These are phyloP conservation scores for Zostera marina DNA, from an alignment of 116 monocot species.

Conservation along the genomic window DNA sequence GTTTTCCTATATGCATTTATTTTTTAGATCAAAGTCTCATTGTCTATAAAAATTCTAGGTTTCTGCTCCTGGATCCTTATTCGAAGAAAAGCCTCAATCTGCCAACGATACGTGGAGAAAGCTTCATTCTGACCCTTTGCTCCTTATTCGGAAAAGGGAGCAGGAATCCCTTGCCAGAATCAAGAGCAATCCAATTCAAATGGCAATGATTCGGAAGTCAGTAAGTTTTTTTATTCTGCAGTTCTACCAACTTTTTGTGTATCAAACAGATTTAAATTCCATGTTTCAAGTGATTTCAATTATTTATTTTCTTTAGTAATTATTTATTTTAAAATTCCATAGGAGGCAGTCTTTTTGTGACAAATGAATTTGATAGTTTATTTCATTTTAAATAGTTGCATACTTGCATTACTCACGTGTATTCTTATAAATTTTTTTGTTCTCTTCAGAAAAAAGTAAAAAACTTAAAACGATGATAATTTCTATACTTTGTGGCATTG, in stretches of 20 bases:
- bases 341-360: too few species aligned
- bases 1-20: too few species aligned
- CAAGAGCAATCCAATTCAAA: slow-evolving; percentile 90
- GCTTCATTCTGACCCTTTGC: slow-evolving; percentile 90
- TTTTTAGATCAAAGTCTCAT: too few species aligned
- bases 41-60: slow-evolving; percentile 25
- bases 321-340: too few species aligned
- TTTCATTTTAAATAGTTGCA: not conserved
- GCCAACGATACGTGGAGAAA: slow-evolving; percentile 99
- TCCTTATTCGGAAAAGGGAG: slow-evolving; percentile 80
- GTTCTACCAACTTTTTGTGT: not conserved
- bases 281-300: not conserved
- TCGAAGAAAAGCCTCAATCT: slow-evolving; percentile 93
- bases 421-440: not conserved
- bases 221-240: slow-evolving; percentile 31
- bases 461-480: not conserved
- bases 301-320: too few species aligned
- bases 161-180: slow-evolving; percentile 80
- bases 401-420: not conserved
- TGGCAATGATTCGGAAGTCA: slow-evolving; percentile 86
- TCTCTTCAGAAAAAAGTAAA: not conserved
- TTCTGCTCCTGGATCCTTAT: slow-evolving; percentile 79
- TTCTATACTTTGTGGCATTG: not conserved
- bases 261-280: not conserved
- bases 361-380: too few species aligned